Evolutionary conservation across 352 stramenopile genomes (phyloP), one percentile per base, ranked within the genome.

Genomic region (Peronospora destructor): DNA sequence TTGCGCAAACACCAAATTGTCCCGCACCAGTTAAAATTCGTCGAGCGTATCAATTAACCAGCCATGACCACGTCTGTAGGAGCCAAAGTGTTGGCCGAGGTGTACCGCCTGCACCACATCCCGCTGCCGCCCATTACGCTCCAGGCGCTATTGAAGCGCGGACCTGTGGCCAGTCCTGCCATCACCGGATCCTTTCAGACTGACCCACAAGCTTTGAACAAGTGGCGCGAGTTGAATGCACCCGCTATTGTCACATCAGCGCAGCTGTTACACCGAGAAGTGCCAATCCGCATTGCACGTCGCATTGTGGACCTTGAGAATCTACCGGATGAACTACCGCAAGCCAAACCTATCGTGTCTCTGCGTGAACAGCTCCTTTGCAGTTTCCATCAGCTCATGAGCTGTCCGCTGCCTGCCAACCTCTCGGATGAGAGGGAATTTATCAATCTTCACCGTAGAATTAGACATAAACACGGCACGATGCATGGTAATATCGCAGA

Each of bases 221-320:
- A 82, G 52, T 88, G 79, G 76, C 72, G 81, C 26, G 70, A 85
- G 28, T 58, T 66, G 46, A 87, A 91, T 50, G 69, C 67, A 4
- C 73, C 73, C 44, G 56, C 69, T 42, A 89, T 91, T 46, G 72
- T 91, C 36, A 83, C 79, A 64, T 89, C 77, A 36, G 80, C 76
- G 56, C 77, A 89, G 53, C 56, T 85, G 17, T 61, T 91, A 59
- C 80, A 91, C 49, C 73, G 71, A 30, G 77, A 91, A 45, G 80
- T 85, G 36, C 80, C 80, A 14, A 91, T 91, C 59, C 80, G 80
- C 13, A 66, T 91, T 41, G 77, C 80, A 19, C 73, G 81, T 10
- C 81, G 81, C 36, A 87, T 91, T 40, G 81, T 91, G 33, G 81
- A 91, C 59, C 60, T 91, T 6, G 81, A 91, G 57, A 91, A 89